Percentiles rank a stretch among this genome's conserved stretches.
phyloP scores from a whole-genome alignment of 345 rosid species.

The Populus euphratica region DNA sequence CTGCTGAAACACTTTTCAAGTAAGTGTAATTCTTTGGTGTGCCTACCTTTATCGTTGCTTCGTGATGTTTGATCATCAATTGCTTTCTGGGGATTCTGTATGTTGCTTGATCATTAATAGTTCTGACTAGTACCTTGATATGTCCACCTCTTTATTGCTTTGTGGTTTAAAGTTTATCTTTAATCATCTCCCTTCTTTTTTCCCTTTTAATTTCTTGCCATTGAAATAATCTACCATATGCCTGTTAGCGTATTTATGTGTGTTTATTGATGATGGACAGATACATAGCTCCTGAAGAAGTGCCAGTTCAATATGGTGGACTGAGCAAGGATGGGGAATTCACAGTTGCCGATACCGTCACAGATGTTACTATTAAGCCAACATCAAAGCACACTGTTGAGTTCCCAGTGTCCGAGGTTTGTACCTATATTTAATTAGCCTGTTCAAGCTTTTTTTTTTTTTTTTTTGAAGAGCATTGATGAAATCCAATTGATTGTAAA shows the following conservation, averaged over 20 bases:
- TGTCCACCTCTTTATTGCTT: not conserved
- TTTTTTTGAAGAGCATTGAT: not conserved
- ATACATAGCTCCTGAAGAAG: conserved; percentile 45
- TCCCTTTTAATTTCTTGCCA: not conserved
- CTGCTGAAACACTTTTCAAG: conserved; percentile 51
- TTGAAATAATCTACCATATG: not conserved
- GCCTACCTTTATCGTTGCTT: not conserved
- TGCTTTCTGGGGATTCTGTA: not conserved
- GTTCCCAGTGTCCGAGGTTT: conserved; percentile 40
- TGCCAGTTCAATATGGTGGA: conserved; percentile 53
- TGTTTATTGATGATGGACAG: conserved; percentile 15
- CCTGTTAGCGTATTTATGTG: too few species aligned
- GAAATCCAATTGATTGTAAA: not conserved
- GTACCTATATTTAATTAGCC: not conserved
- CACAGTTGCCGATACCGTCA: conserved; percentile 29
- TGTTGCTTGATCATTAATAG: not conserved
- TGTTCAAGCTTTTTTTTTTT: not conserved
- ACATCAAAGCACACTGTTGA: conserved; percentile 37
- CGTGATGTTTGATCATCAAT: not conserved
- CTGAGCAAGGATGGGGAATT: conserved; percentile 38
- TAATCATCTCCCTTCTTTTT: not conserved
- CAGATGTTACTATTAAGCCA: conserved; percentile 35
- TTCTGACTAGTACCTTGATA: not conserved
- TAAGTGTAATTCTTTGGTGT: conserved; percentile 13
- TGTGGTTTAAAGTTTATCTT: not conserved